Percentiles rank a stretch among this genome's conserved stretches.
Conservation (phyloP, 371 early-diverging fungal genomes). For the Mucor plumbeus region DNA sequence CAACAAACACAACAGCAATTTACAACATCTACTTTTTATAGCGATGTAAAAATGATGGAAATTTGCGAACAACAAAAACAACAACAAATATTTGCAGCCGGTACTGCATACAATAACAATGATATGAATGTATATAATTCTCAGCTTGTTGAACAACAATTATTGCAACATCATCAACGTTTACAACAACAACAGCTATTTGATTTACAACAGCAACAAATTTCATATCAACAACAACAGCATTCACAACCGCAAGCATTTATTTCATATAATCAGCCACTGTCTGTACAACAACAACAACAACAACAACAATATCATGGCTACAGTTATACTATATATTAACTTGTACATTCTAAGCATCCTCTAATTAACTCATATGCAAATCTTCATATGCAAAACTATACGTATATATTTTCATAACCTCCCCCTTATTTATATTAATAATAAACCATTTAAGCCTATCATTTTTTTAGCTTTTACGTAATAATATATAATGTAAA, state of each 20-base stretch:
- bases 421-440: neutral
- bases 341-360: slow-evolving; percentile 1
- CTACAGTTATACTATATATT: neutral
- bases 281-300: neutral
- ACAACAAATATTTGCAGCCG: slow-evolving; percentile 25
- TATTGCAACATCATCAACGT: neutral
- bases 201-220: neutral
- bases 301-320: neutral
- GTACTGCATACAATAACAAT: slow-evolving; percentile 12
- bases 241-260: neutral
- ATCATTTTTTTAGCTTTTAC: neutral
- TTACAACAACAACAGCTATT: neutral
- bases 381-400: neutral
- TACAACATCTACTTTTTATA: neutral
- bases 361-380: neutral
- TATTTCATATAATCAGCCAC: slow-evolving; percentile 1
- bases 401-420: neutral
- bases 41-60: neutral
- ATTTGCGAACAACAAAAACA: slow-evolving; percentile 5
- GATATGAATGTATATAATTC: neutral
- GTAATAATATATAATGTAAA: neutral
- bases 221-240: neutral
- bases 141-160: neutral
- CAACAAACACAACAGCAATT: slow-evolving; percentile 11
- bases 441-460: neutral